Evolutionary conservation across 192 early-diverging fungal species (phyloP).

Genomic region (Dispira simplex): DNA sequence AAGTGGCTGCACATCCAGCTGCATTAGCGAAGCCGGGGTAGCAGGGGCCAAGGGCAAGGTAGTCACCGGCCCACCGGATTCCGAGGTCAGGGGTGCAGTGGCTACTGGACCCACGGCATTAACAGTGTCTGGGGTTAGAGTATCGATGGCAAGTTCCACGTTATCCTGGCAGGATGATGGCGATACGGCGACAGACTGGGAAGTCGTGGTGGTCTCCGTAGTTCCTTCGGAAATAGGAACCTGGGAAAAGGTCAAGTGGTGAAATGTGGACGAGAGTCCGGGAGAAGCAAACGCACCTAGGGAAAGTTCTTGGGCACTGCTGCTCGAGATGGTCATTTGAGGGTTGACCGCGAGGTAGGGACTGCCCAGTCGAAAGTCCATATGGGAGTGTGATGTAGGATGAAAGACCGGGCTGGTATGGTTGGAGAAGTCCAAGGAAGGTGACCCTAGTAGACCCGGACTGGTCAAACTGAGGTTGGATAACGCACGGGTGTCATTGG

Average conservation of each 20-base stretch:
- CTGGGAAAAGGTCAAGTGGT: background rate
- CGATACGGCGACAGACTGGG: background rate
- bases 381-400: too few relatives aligned
- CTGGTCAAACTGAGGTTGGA: too few relatives aligned
- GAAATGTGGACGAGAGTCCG: background rate
- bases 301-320: too few relatives aligned
- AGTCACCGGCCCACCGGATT: background rate
- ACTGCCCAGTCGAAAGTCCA: too few relatives aligned
- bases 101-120: background rate
- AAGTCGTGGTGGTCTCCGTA: background rate
- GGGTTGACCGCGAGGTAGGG: too few relatives aligned
- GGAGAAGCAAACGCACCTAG: too few relatives aligned
- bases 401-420: too few relatives aligned
- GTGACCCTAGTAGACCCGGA: too few relatives aligned
- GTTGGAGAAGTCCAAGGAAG: too few relatives aligned
- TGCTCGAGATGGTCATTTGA: too few relatives aligned
- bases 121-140: background rate
- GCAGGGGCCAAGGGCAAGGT: conserved; percentile 32
- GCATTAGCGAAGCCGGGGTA: conserved; percentile 53
- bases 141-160: background rate
- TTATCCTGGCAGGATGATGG: background rate
- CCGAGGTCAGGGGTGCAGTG: background rate
- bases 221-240: background rate
- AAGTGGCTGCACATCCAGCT: conserved; percentile 15
- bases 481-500: too few relatives aligned